Base-by-base conservation (phyloP, 2,329 filamentous ascomycete species). In the Xylaria sp. region DNA sequence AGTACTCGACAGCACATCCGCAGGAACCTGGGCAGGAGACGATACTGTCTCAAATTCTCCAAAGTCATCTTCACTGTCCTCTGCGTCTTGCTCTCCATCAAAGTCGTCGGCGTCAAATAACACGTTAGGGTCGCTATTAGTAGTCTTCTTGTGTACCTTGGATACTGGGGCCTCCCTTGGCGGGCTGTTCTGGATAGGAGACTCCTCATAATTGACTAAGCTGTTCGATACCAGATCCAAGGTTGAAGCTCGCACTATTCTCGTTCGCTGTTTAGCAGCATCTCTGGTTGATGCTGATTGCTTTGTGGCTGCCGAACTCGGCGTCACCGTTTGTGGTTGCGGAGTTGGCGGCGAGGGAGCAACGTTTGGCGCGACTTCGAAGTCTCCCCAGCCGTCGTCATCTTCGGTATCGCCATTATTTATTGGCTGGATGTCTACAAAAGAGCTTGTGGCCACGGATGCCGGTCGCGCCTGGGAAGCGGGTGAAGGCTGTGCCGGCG, bases 351-450 rank as follows among this genome's bases (percentile, higher is more conserved):
- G 69, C 13, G 73, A 72, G n/a, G 75, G 66, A 28, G 73, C 63
- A 18, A 74, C 66, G 1, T 81, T 77, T 46, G 84, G 80, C 18
- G 88, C 88, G 54, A 86, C 84, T 78, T 91, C 89, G 74, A 92
- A 92, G 65, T 91, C 90, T 0, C 90, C 90, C 86, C 90, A 92
- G 34, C 84, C 87, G 74, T 91, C 89, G 64, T 90, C 89, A 8
- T 89, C 88, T 2, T 87, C 87, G 6, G 82, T 86, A 2, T 87
- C 86, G 3, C 81, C 80, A 25, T 70, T 75, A 44, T 76, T 59
- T 39, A 75, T 69, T 51, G 65, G 48, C 34, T 71, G 63, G 25
- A 50, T 44, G 52, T 51, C 55, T 50, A 67, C 66, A 23, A 68
- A 66, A 54, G 65, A 31, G 44, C 56, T 63, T 8, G 54, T 44